Evolutionary conservation across 306 rosid genomes (phyloP).

Genomic region (Echinosophora koreensis): DNA sequence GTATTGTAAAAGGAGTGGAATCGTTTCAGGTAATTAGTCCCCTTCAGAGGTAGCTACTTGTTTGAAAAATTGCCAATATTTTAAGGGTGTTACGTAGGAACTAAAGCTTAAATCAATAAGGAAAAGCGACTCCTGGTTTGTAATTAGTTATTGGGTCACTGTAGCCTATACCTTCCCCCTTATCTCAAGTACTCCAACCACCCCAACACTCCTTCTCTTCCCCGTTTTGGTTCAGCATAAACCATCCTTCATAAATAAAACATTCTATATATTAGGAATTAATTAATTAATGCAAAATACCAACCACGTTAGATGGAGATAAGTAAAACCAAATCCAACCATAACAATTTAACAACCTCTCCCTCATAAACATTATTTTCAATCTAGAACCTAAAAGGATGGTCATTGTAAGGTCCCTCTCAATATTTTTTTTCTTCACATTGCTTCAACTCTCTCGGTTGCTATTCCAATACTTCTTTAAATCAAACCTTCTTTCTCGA

Average conservation of each 20-base stretch:
- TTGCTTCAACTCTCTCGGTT: constrained; percentile 52
- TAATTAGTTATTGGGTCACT: constrained; percentile 66
- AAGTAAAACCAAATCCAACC: constrained; percentile 19
- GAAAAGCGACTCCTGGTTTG: constrained; percentile 71
- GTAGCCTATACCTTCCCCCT: constrained; percentile 13
- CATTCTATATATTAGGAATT: not conserved
- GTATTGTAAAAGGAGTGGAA: not conserved
- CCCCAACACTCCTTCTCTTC: constrained; percentile 5
- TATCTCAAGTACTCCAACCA: constrained; percentile 51
- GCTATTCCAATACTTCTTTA: constrained; percentile 48
- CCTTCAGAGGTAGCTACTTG: constrained; percentile 52
- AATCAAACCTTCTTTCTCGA: constrained; percentile 50
- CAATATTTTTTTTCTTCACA: constrained; percentile 17
- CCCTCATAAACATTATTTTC: constrained; percentile 29
- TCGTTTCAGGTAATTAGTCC: constrained; percentile 56
- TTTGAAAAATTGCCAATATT: constrained; percentile 42
- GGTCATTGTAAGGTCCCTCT: constrained; percentile 56
- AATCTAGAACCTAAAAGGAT: constrained; percentile 7
- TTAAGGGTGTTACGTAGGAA: constrained; percentile 59
- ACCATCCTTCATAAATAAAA: not conserved
- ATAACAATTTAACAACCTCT: not conserved
- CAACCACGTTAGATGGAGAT: constrained; percentile 27
- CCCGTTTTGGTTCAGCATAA: not conserved
- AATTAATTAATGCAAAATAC: constrained; percentile 3
- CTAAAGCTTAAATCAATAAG: constrained; percentile 50